Base-by-base conservation (phyloP, 306 rosid species). In the Boehmeria nivea region DNA sequence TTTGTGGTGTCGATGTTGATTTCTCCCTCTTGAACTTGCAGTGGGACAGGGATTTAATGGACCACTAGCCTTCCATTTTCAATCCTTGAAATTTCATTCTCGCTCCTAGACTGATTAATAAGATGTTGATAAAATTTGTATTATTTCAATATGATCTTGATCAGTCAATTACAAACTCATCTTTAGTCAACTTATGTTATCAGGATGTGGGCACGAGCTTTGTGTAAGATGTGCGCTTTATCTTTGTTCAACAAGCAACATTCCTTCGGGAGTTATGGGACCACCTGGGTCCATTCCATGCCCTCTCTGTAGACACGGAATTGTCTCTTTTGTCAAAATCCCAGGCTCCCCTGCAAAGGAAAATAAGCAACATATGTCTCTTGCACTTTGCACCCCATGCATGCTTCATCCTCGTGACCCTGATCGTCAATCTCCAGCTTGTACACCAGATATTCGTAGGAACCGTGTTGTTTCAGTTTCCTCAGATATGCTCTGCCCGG, bases 171-270 rank as follows among this genome's bases (percentile, higher is more conserved):
- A 42, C 31, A 14, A 60, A 60, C 43, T 45, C 17, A 28, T 28
- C 18, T 14, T 42, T 55, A 39, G 54, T 67, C 25, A 18, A 26
- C 13, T 61, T 80, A 14, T 56, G 33, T 63, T 45, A 71, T 68
- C 74, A 93, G 99, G 99, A 67, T 93, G 99, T 51, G 69, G 79
- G 44, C 99, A 93, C 28, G 89, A 77, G 67, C 99, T 93, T 49
- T 93, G 99, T 60, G 87, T 84, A 26, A 81, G 82, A 72, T 91
- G 99, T 22, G 95, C 96, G 3, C 96, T 93, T 60, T 87, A 84
- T 76, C 94, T 93, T 60, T 93, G 99, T 78, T 85, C 95, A 15
- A 83, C 96, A 16, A 72, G 77, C 80, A 85, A 76, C 67, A 70
- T 78, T 60, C 72, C 85, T 54, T 73, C 84, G 8, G 94, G 81